Conservation (phyloP, 2,329 filamentous ascomycete genomes). For the Xylariaceae sp. region DNA sequence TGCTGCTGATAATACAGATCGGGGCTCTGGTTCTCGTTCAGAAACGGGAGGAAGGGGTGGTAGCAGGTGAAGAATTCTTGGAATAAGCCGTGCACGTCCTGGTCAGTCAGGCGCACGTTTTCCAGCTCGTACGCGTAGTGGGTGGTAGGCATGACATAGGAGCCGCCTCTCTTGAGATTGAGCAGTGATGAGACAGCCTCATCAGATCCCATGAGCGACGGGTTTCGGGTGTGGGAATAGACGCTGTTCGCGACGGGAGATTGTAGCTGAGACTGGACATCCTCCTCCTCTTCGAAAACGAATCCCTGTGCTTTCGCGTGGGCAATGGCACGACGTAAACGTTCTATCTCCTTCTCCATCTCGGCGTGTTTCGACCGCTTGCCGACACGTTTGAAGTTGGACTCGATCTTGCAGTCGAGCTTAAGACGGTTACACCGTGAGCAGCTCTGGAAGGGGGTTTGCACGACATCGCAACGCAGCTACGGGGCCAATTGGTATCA, state of each 20-base stretch:
- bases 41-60: slow-evolving; percentile 72
- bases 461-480: slow-evolving; percentile 75
- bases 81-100: slow-evolving; percentile 60
- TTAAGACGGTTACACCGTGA: slow-evolving; percentile 73
- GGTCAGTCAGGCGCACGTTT: slow-evolving; percentile 58
- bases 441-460: slow-evolving; percentile 74
- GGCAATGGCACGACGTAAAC: slow-evolving; percentile 55
- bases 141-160: slow-evolving; percentile 50
- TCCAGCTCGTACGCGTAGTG: slow-evolving; percentile 58
- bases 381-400: slow-evolving; percentile 78
- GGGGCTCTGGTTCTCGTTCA: slow-evolving; percentile 60
- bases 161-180: slow-evolving; percentile 60
- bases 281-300: slow-evolving; percentile 48
- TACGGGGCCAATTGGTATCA: no score
- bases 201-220: slow-evolving; percentile 61
- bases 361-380: slow-evolving; percentile 80
- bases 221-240: slow-evolving; percentile 56
- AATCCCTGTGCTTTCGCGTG: slow-evolving; percentile 57
- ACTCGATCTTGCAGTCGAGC: slow-evolving; percentile 79
- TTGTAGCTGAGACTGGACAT: slow-evolving; percentile 48
- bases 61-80: slow-evolving; percentile 70
- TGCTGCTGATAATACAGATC: slow-evolving; percentile 74
- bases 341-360: slow-evolving; percentile 79
- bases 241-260: slow-evolving; percentile 54
- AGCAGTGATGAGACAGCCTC: slow-evolving; percentile 63